These are phyloP conservation scores for Aspergillus heteromorphus DNA, from an alignment of 495 filamentous ascomycete species.

Conservation along the genomic window DNA sequence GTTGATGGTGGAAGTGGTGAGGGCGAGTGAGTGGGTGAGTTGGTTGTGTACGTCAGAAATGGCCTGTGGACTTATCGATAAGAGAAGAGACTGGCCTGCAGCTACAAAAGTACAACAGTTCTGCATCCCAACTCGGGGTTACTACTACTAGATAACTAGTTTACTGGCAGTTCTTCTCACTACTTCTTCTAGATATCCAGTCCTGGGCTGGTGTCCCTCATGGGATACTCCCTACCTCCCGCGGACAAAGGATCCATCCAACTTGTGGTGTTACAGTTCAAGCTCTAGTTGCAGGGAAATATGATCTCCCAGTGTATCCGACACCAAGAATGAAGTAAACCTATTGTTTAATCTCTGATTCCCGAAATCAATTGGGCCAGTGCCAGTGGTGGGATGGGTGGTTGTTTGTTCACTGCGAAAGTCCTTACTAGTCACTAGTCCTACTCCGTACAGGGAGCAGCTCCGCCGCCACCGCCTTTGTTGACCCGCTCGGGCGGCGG, in stretches of 20 bases:
- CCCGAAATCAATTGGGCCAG: too few species aligned
- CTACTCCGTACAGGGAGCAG: neutral
- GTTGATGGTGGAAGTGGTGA: conserved; percentile 2
- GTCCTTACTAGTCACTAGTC: too few species aligned
- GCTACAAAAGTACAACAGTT: too few species aligned
- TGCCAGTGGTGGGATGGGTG: neutral
- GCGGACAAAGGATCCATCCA: too few species aligned
- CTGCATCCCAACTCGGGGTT: neutral
- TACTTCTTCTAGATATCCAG: neutral
- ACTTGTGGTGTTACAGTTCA: neutral
- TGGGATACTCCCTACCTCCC: too few species aligned
- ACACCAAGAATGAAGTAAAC: neutral
- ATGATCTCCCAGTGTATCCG: too few species aligned
- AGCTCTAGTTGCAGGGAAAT: neutral
- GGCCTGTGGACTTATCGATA: conserved; percentile 28
- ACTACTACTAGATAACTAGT: neutral
- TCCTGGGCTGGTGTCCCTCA: too few species aligned
- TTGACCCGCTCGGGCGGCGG: conserved; percentile 1
- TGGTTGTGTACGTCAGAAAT: neutral
- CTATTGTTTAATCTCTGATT: too few species aligned
- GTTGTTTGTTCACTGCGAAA: too few species aligned
- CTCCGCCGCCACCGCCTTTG: conserved; percentile 14
- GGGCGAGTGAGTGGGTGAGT: too few species aligned
- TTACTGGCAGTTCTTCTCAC: neutral
- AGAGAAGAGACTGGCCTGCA: conserved; percentile 9